Base-by-base conservation (phyloP, 2,329 filamentous ascomycete species). In the Calonectria ilicicola region DNA sequence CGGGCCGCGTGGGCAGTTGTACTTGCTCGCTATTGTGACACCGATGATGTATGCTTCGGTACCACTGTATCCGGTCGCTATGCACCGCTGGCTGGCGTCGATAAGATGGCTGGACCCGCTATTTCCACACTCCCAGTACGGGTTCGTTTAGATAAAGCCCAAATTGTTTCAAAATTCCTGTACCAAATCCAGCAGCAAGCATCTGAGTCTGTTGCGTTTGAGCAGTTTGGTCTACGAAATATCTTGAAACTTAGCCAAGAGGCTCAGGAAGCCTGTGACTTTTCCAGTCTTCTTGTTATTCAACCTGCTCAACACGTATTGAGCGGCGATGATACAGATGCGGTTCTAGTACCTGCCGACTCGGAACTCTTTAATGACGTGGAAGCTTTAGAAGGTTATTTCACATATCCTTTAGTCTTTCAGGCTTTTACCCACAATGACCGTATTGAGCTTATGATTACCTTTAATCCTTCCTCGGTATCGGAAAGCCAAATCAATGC, bases 1-100 rank as follows among this genome's bases (percentile, higher is more conserved):
- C 70, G 73, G 0, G 86, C 87, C 32, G 89, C 90, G 0, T 85
- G 89, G 77, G 85, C 86, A 6, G 86, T 88, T 67, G 77, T 92
- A 2, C 63, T 91, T 2, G 82, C 85, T 19, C 82, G 83, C 5
- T 92, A 91, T 73, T 78, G 85, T 2, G 88, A 72, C 1, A 73
- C 70, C 0, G 46, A 82, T 1, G 85, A 87, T 66, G 80, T 87
- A 12, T 78, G 85, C 12, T 87, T 87, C 65, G 86, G 86, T 0
- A 81, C 83, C 65, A 87, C 85, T 0, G 76, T 87, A 1, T 85
- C 85, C 3, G 86, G 86, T 14, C 82, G 86, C 23, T 75, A 76
- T 7, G 74, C 73, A 0, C 67, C 77, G 0, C 67, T 82, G 0
- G 27, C 46, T 4, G 78, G 71, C 21, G 70, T 78, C 17, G 77